Evolutionary conservation across 1,284 basidiomycete genomes (phyloP).

Genomic region (Apiotrichum gamsii): DNA sequence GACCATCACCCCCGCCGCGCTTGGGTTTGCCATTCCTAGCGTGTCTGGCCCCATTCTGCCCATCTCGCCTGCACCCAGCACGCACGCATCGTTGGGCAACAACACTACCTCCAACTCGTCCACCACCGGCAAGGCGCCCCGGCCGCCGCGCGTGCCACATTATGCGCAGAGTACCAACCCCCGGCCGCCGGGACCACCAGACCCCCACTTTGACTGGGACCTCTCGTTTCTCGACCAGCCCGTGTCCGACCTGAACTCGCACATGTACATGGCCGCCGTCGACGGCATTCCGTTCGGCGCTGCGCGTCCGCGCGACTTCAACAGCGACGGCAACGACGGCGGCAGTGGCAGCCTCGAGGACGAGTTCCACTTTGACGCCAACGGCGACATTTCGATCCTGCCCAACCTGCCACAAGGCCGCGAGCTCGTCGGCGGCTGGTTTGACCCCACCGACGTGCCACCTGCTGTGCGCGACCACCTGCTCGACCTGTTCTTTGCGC

Average conservation of each 20-base stretch:
- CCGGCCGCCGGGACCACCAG: conserved; percentile 10
- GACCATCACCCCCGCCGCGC: conserved; percentile 6
- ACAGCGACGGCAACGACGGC: neutral
- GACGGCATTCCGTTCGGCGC: neutral
- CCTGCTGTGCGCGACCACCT: conserved; percentile 31
- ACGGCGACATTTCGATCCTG: conserved; percentile 11
- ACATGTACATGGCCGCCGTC: conserved; percentile 7
- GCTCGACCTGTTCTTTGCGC: conserved; percentile 26
- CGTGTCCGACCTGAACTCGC: conserved; percentile 11
- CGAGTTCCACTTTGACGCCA: conserved; percentile 1
- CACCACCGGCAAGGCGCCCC: too few species aligned
- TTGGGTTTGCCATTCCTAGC: conserved; percentile 5
- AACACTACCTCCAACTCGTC: neutral
- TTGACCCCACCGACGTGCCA: conserved; percentile 34
- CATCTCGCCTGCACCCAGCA: neutral
- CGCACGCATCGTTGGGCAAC: too few species aligned
- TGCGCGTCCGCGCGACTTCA: neutral
- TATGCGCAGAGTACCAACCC: conserved; percentile 19
- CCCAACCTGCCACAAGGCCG: conserved; percentile 13
- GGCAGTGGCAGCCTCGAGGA: neutral
- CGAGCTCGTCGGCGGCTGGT: conserved; percentile 31
- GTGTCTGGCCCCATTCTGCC: neutral
- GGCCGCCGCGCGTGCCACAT: too few species aligned
- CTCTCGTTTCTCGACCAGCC: conserved; percentile 18
- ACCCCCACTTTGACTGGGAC: conserved; percentile 17